These are phyloP conservation scores for Stenocarpella maydis DNA, from an alignment of 2,329 filamentous ascomycete genomes.

Conservation along the genomic window DNA sequence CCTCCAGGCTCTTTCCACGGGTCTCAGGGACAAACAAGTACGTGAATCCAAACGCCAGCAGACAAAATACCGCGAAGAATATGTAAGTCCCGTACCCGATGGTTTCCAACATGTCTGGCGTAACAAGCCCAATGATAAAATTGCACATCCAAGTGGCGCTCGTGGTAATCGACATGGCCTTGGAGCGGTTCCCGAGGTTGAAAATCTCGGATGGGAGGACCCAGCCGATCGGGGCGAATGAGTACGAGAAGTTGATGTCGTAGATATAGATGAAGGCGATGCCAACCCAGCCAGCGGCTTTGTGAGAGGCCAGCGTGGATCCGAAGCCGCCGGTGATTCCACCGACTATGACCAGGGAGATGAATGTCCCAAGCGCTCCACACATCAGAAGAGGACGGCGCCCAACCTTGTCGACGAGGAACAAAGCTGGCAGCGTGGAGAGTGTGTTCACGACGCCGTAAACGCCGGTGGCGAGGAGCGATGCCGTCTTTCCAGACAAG, in stretches of 20 bases:
- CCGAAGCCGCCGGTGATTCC: constrained; percentile 60
- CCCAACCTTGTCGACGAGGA: constrained; percentile 63
- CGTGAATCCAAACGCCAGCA: constrained; percentile 56
- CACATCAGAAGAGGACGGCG: constrained; percentile 63
- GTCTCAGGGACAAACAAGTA: constrained; percentile 62
- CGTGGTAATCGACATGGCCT: constrained; percentile 64
- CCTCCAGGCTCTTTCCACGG: constrained; percentile 55
- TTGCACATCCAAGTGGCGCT: constrained; percentile 66
- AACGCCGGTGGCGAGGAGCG: constrained; percentile 49
- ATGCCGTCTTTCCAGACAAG: constrained; percentile 40
- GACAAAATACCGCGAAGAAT: constrained; percentile 63
- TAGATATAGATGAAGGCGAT: constrained; percentile 68
- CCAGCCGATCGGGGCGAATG: constrained; percentile 59
- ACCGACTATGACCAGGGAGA: constrained; percentile 64
- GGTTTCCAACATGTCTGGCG: constrained; percentile 60
- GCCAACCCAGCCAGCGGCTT: constrained; percentile 64
- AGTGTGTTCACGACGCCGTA: constrained; percentile 61
- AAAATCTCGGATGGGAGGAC: constrained; percentile 63
- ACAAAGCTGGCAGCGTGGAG: constrained; percentile 63
- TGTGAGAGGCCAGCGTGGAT: constrained; percentile 47
- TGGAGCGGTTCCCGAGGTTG: constrained; percentile 60
- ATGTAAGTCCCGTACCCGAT: constrained; percentile 57
- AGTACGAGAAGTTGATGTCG: constrained; percentile 49
- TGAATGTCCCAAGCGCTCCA: constrained; percentile 59
- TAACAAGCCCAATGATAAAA: constrained; percentile 63